Conservation (phyloP, 2,329 filamentous ascomycete genomes). For the Aspergillus hiratsukae region DNA sequence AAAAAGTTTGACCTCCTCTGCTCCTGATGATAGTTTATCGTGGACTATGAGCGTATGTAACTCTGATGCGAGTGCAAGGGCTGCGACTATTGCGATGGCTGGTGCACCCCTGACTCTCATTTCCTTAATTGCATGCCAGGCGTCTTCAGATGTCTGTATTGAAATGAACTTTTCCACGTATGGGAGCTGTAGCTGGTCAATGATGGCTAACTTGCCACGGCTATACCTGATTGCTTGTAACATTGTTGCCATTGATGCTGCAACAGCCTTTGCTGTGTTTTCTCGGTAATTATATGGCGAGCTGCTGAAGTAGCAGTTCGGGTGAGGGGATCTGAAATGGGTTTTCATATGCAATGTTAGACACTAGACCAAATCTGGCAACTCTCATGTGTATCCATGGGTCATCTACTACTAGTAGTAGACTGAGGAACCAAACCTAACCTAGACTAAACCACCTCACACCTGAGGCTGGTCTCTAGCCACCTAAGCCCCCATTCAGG, state of each 20-base stretch:
- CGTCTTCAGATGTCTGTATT: conserved; percentile 53
- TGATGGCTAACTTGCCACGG: conserved; percentile 53
- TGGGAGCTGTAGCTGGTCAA: conserved; percentile 61
- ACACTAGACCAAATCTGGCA: too few species aligned
- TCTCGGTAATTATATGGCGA: background rate
- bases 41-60: conserved; percentile 48
- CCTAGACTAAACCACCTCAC: too few species aligned
- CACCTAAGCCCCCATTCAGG: too few species aligned
- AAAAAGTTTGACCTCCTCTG: conserved; percentile 61
- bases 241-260: conserved; percentile 32
- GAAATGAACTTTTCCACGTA: conserved; percentile 55
- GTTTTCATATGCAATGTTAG: too few species aligned
- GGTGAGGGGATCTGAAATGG: background rate
- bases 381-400: too few species aligned
- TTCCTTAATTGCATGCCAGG: conserved; percentile 62
- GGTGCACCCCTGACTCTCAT: conserved; percentile 72
- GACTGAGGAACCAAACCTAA: too few species aligned
- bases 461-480: too few species aligned
- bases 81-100: conserved; percentile 96
- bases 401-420: too few species aligned
- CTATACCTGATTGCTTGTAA: conserved; percentile 60
- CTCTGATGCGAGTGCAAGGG: conserved; percentile 81
- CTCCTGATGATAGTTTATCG: conserved; percentile 43
- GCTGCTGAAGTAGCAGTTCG: background rate
- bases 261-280: background rate